These are phyloP conservation scores for Teratosphaeria zuluensis DNA, from an alignment of 2,329 filamentous ascomycete species.

Conservation along the genomic window DNA sequence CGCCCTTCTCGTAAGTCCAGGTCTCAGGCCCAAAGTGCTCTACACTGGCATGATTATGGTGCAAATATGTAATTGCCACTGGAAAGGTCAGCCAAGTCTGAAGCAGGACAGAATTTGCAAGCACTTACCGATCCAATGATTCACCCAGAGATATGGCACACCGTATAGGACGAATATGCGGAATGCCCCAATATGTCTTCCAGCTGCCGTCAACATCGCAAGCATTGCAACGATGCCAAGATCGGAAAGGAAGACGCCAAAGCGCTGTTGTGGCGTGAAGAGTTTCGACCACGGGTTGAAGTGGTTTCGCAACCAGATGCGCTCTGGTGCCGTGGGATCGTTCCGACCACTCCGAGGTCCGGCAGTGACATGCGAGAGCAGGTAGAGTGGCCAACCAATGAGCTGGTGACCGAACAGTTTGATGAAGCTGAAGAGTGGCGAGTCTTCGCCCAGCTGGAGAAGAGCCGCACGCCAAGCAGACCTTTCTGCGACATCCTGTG, in stretches of 20 bases:
- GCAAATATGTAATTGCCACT: conserved; percentile 61
- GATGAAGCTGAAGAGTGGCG: conserved; percentile 13
- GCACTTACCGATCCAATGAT: conserved; percentile 51
- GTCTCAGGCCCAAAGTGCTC: conserved; percentile 49
- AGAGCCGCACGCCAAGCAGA: conserved; percentile 1
- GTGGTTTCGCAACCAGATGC: conserved; percentile 51
- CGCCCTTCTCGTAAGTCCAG: conserved; percentile 54
- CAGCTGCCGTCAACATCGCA: conserved; percentile 30
- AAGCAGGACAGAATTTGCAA: not conserved
- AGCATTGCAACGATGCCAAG: conserved; percentile 46
- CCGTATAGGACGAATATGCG: conserved; percentile 40
- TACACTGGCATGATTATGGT: conserved; percentile 53
- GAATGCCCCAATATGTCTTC: not conserved
- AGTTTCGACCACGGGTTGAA: conserved; percentile 50
- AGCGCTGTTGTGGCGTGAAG: conserved; percentile 32
- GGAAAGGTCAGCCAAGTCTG: not conserved
- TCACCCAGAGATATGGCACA: conserved; percentile 57
- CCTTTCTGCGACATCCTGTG: not conserved
- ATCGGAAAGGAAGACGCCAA: conserved; percentile 50
- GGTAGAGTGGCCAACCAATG: conserved; percentile 14
- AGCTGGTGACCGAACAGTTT: conserved; percentile 11
- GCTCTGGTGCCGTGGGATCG: conserved; percentile 1
- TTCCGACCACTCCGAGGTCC: not conserved
- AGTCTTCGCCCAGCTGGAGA: conserved; percentile 15
- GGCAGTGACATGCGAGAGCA: conserved; percentile 11